These are phyloP conservation scores for Phytopythium cucurbitacearum DNA, from an alignment of 352 stramenopile genomes.

Conservation along the genomic window DNA sequence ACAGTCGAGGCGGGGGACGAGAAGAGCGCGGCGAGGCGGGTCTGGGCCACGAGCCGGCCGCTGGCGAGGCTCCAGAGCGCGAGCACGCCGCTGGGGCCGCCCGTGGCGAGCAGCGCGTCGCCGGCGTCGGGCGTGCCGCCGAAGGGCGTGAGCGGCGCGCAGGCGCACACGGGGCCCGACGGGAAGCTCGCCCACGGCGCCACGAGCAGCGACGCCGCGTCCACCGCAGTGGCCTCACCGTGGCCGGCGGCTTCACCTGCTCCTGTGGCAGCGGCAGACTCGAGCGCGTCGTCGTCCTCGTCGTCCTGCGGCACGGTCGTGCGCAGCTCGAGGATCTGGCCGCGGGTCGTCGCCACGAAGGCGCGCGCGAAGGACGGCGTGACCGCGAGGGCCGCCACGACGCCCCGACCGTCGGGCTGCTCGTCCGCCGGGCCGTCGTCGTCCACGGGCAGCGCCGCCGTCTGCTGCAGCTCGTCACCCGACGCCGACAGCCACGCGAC, in stretches of 20 bases:
- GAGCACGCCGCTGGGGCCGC: slow-evolving; percentile 38
- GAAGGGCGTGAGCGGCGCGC: slow-evolving; percentile 47
- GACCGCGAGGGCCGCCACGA: slow-evolving; percentile 34
- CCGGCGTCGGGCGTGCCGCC: slow-evolving; percentile 30
- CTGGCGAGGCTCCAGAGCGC: slow-evolving; percentile 51
- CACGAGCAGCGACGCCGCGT: slow-evolving; percentile 26
- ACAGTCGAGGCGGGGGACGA: slow-evolving; percentile 1
- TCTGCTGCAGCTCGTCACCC: slow-evolving; percentile 40
- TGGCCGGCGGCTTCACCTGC: too few species aligned
- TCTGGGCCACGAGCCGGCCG: slow-evolving; percentile 33
- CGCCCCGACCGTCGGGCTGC: not conserved
- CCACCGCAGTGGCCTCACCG: not conserved
- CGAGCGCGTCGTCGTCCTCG: slow-evolving; percentile 38
- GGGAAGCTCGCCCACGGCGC: slow-evolving; percentile 45
- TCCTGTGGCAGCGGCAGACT: too few species aligned
- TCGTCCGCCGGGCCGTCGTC: not conserved
- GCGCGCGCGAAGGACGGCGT: slow-evolving; percentile 54
- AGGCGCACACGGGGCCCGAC: slow-evolving; percentile 36
- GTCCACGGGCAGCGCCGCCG: slow-evolving; percentile 19
- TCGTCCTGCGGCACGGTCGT: slow-evolving; percentile 48
- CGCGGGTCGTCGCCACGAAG: slow-evolving; percentile 49
- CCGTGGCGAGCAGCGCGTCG: slow-evolving; percentile 48
- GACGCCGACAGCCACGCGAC: slow-evolving; percentile 45
- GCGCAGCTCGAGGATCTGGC: slow-evolving; percentile 62
- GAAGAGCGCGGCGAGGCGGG: slow-evolving; percentile 39